Evolutionary conservation across 768 basidiomycete species (phyloP).

Genomic region (Leccinum boreale): DNA sequence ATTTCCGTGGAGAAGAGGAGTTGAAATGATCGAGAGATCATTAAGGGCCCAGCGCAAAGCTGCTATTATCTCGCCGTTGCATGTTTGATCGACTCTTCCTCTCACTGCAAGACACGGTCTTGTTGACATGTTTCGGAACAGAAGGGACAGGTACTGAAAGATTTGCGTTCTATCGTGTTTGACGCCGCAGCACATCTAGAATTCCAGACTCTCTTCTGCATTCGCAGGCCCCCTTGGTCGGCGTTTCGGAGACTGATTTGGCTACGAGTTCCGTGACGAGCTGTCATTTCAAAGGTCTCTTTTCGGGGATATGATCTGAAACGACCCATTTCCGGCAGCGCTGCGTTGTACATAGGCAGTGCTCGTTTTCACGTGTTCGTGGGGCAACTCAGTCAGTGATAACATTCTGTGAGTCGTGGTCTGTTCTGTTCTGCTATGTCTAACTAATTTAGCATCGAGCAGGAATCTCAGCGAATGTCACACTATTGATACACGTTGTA

Average conservation of each 20-base stretch:
- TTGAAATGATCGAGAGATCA: slow-evolving; percentile 70
- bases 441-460: slow-evolving; percentile 52
- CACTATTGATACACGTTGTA: slow-evolving; percentile 55
- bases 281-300: slow-evolving; percentile 61
- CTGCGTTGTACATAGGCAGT: slow-evolving; percentile 8
- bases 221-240: slow-evolving; percentile 77
- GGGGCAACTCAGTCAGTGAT: slow-evolving; percentile 60
- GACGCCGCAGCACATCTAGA: slow-evolving; percentile 54
- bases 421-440: neutral
- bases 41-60: slow-evolving; percentile 63
- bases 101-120: slow-evolving; percentile 1
- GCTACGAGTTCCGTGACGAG: slow-evolving; percentile 85
- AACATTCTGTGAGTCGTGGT: slow-evolving; percentile 39
- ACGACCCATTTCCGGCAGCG: slow-evolving; percentile 36
- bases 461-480: slow-evolving; percentile 80
- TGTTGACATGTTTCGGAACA: slow-evolving; percentile 31
- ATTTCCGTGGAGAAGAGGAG: slow-evolving; percentile 76
- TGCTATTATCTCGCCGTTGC: slow-evolving; percentile 78
- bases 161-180: slow-evolving; percentile 59
- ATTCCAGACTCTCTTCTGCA: slow-evolving; percentile 53
- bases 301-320: slow-evolving; percentile 77
- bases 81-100: slow-evolving; percentile 35
- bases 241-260: slow-evolving; percentile 80
- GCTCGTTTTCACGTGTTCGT: slow-evolving; percentile 31
- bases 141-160: slow-evolving; percentile 85